Evolutionary conservation across 805 yeast species (phyloP).

Genomic region (Brettanomyces sp.): DNA sequence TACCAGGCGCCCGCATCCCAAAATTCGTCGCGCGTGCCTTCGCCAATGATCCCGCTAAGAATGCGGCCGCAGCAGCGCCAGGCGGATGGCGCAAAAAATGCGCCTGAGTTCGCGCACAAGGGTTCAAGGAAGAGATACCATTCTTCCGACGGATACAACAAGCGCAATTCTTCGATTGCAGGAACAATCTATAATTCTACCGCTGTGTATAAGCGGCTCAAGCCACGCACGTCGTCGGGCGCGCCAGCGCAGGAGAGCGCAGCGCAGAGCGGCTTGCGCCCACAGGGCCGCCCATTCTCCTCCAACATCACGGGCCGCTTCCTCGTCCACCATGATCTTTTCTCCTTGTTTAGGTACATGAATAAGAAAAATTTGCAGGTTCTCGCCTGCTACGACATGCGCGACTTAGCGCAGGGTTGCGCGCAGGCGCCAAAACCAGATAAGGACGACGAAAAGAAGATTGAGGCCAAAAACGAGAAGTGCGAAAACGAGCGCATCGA

Average conservation of each 20-base stretch:
- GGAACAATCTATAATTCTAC: constrained; percentile 19
- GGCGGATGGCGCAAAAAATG: no score
- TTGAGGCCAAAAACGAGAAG: no score
- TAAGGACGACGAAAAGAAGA: no score
- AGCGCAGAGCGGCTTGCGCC: constrained; percentile 5
- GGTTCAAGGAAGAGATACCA: not conserved
- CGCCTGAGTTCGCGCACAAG: no score
- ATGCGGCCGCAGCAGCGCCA: no score
- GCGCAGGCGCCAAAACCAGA: not conserved
- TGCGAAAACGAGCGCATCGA: no score
- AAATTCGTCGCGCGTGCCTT: no score
- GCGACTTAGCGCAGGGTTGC: not conserved
- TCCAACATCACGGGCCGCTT: constrained; percentile 20
- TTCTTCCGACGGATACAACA: not conserved
- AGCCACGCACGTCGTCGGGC: constrained; percentile 5
- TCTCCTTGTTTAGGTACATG: constrained; percentile 16
- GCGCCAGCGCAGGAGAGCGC: constrained; percentile 3
- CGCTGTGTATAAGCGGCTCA: constrained; percentile 18
- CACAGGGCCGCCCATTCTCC: constrained; percentile 30
- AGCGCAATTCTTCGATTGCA: constrained; percentile 12
- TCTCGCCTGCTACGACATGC: constrained; percentile 13
- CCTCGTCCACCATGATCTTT: constrained; percentile 18
- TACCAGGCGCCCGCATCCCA: no score
- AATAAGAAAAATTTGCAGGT: constrained; percentile 14
- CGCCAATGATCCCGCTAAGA: no score